A percentile compares a stretch with the other conserved stretches of the same genome.
Evolutionary conservation across 1,284 basidiomycete genomes (phyloP).

Genomic region (Cerioporus squamosus): DNA sequence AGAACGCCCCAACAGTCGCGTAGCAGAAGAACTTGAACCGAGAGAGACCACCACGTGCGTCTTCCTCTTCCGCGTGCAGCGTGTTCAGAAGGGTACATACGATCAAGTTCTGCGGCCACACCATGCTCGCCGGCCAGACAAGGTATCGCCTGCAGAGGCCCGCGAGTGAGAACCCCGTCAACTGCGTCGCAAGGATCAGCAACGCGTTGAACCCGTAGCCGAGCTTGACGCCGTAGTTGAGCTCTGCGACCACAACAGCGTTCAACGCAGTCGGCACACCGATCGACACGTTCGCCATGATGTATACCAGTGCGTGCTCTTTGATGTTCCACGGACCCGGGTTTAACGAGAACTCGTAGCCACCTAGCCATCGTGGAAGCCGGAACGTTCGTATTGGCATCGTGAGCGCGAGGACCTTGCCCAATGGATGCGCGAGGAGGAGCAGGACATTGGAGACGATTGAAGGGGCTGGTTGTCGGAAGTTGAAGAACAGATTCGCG

Average conservation of each 20-base stretch:
- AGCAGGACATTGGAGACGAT: slow-evolving; percentile 84
- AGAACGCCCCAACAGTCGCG: slow-evolving; percentile 65
- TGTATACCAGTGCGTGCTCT: slow-evolving; percentile 91
- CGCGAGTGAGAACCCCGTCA: slow-evolving; percentile 93
- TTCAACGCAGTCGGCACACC: slow-evolving; percentile 80
- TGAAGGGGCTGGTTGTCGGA: slow-evolving; percentile 86
- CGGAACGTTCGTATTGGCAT: slow-evolving; percentile 84
- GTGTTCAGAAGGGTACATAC: slow-evolving; percentile 94
- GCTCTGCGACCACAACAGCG: slow-evolving; percentile 77
- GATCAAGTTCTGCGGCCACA: slow-evolving; percentile 96
- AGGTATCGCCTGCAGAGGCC: slow-evolving; percentile 86
- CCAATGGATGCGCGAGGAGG: slow-evolving; percentile 86
- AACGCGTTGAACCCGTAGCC: slow-evolving; percentile 80
- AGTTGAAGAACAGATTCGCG: slow-evolving; percentile 91
- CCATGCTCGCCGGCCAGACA: slow-evolving; percentile 96
- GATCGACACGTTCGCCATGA: slow-evolving; percentile 92
- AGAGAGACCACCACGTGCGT: slow-evolving; percentile 65
- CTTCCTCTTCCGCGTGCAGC: slow-evolving; percentile 94
- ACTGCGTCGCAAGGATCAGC: slow-evolving; percentile 84
- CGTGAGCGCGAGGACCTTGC: slow-evolving; percentile 82
- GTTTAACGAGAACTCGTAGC: slow-evolving; percentile 81
- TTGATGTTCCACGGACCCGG: slow-evolving; percentile 99
- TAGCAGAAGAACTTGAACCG: slow-evolving; percentile 83
- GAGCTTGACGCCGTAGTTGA: slow-evolving; percentile 69
- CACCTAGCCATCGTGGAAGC: slow-evolving; percentile 58